Conservation (phyloP, 345 rosid species). For the Syzygium oleosum region DNA sequence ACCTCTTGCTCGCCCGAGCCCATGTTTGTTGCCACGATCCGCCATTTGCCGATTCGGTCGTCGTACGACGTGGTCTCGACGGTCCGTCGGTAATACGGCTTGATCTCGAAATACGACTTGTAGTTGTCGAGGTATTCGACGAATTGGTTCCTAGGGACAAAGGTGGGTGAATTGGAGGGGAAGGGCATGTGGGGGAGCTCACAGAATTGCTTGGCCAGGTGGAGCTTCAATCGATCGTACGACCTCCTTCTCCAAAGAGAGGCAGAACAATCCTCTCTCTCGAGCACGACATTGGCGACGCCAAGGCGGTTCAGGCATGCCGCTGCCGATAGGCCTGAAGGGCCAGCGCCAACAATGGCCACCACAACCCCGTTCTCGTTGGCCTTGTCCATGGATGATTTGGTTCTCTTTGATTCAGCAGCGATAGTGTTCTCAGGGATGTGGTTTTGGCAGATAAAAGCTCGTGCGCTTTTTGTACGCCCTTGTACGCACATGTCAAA, state of each 20-base stretch:
- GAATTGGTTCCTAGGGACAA: constrained; percentile 28
- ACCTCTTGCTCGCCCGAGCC: not conserved
- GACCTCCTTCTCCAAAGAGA: constrained; percentile 46
- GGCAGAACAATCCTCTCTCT: constrained; percentile 46
- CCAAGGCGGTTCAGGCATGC: constrained; percentile 33
- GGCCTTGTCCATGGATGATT: not conserved
- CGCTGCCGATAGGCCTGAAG: constrained; percentile 47
- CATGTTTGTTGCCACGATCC: constrained; percentile 13
- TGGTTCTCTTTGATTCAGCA: not conserved
- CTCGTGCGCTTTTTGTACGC: not conserved
- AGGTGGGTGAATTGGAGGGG: constrained; percentile 26
- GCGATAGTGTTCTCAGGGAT: not conserved
- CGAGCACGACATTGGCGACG: constrained; percentile 33
- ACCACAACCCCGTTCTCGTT: not conserved
- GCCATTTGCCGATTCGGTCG: constrained; percentile 14
- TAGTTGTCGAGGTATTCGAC: constrained; percentile 38
- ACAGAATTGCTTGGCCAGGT: constrained; percentile 42
- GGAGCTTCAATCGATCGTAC: constrained; percentile 41
- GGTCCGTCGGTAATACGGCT: constrained; percentile 13
- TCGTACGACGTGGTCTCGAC: constrained; percentile 19
- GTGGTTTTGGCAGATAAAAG: not conserved
- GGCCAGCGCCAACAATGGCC: constrained; percentile 51
- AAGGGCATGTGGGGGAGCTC: constrained; percentile 41
- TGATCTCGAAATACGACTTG: constrained; percentile 20
- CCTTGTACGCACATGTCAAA: not conserved